Base-by-base conservation (phyloP, 2,329 filamentous ascomycete species). In the Trichoderma sp. region DNA sequence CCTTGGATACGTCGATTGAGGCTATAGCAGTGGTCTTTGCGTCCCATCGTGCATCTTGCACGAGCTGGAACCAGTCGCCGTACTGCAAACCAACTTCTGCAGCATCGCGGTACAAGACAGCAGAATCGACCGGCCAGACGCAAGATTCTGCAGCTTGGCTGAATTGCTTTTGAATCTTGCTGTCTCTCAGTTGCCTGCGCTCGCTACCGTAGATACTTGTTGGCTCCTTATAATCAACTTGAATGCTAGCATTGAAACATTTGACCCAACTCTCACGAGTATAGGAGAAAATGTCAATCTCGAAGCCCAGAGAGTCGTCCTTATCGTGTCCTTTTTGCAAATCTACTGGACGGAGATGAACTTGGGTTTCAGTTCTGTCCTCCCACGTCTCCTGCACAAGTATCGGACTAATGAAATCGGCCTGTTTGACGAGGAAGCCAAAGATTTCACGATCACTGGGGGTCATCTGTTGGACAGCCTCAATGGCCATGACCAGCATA, bases 401-500 rank as follows among this genome's bases (percentile, higher is more conserved):
- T 11, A 66, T 59, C 5, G 60, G 68, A 7, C 21, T 34, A 14
- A 66, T 14, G 26, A 66, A 66, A 13, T 37, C 37, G 3, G 60
- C 68, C 21, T 69, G 32, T 16, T 66, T 66, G 24, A 69, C 14
- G 2, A 65, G 34, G 55, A 54, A 69, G 16, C 68, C 68, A 14
- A 61, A 13, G 2, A 69, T 18, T 5, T 49, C n/a, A 5, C 11
- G 46, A 8, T 34, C 54, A 11, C 11, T 26, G 13, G 60, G 26
- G n/a, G 14, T 18, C 10, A 73, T 51, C 56, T 74, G 70, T 2
- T 69, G 65, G 13, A 73, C 74, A 2, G 82, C 82, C 71, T 83
- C 82, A 5, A 79, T 77, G 0, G 77, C 81, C 76, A 84, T 82
- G 4, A 77, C 74, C 1, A 84, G 65, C 68, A 81, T 84, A 0